Base-by-base conservation (phyloP, 1,139 yeast species). In the Candida neerlandica region DNA sequence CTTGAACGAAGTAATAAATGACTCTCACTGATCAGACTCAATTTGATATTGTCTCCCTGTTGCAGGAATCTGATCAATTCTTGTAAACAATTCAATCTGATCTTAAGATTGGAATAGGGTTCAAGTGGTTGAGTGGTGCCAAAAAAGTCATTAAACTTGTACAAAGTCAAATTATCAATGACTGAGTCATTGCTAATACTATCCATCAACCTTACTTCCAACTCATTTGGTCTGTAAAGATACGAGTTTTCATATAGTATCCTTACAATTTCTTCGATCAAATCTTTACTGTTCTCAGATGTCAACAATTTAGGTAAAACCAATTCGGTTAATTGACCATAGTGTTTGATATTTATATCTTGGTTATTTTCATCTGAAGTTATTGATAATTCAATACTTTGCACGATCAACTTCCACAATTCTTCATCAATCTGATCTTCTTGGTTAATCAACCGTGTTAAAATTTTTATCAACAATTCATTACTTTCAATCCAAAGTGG, bases 401-500 rank as follows among this genome's bases (percentile, higher is more conserved):
- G 65, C 15, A 81, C 58, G 19, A 82, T 62, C 46, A 75, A 57
- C 4, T 66, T 58, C 87, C 89, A 81, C 6, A 81, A 56, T 21
- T 73, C 77, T 14, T 54, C 51, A 16, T 55, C 58, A 4, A 61
- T 53, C 1, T 60, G 55, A 12, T 57, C 38, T 6, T 52, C 43
- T 7, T 48, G 23, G 1, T 57, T 55, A 4, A 66, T 50, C 55
- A 65, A 45, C 60, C 59, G 51, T 33, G 55, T 21, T 39, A 60
- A 58, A 4, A 77, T 50, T 1, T 46, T 41, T 2, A 59, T 49
- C 14, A 78, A 69, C 10, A 76, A 58, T 10, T 62, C 61, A 37
- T 69, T 67, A 41, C 80, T 70, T 42, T 71, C 70, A 46, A 72
- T 65, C 84, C 85, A 81, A 9, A 80, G 57, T n/a, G 65, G 67